Conservation (phyloP, 2,329 filamentous ascomycete species). For the Biscogniauxia sp. region DNA sequence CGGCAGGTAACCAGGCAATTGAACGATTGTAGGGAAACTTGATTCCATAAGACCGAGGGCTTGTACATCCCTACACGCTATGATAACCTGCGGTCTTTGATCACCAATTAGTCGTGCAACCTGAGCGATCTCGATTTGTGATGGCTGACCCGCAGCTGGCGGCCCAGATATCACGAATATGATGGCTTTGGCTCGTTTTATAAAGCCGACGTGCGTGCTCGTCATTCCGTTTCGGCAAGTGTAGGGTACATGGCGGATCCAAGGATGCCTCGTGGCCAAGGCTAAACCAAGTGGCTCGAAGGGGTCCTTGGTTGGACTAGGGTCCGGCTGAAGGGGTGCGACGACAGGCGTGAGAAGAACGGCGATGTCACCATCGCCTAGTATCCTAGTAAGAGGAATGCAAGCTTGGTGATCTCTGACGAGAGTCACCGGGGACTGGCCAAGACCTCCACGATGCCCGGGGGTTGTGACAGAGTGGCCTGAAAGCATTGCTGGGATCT, state of each 20-base stretch:
- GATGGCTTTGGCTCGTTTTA: constrained; percentile 57
- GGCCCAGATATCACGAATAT: constrained; percentile 59
- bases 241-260: constrained; percentile 71
- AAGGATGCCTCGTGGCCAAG: constrained; percentile 56
- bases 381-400: constrained; percentile 45
- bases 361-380: constrained; percentile 52
- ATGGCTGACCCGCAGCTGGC: constrained; percentile 44
- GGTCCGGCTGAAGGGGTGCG: constrained; percentile 41
- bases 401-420: constrained; percentile 35
- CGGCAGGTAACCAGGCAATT: constrained; percentile 47
- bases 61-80: constrained; percentile 48
- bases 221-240: constrained; percentile 63
- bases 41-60: constrained; percentile 38
- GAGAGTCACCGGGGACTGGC: constrained; percentile 28
- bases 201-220: constrained; percentile 59
- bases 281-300: constrained; percentile 70
- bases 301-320: constrained; percentile 55
- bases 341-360: constrained; percentile 60
- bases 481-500: constrained; percentile 31
- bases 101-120: constrained; percentile 43
- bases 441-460: constrained; percentile 30
- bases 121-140: constrained; percentile 52
- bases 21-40: constrained; percentile 52
- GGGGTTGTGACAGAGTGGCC: constrained; percentile 26
- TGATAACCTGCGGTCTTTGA: constrained; percentile 48